Conservation (phyloP, 306 rosid genomes). For the Trifolium pratense region DNA sequence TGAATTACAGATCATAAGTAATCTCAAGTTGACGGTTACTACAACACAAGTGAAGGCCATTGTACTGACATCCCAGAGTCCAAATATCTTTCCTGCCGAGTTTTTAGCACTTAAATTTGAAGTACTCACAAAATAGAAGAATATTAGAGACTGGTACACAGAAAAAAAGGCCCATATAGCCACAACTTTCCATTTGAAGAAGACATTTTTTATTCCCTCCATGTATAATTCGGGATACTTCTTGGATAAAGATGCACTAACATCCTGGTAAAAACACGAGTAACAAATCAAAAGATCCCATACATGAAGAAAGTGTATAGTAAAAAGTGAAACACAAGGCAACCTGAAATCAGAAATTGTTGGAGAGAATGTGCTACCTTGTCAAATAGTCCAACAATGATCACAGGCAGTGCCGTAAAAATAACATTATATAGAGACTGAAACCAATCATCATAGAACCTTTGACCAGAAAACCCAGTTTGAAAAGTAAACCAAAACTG, state of each 20-base stretch:
- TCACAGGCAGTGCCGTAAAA: conserved; percentile 93
- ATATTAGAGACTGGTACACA: conserved; percentile 83
- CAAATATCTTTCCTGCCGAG: conserved; percentile 75
- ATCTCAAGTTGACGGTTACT: conserved; percentile 85
- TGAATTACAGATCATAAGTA: conserved; percentile 83
- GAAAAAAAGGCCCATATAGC: conserved; percentile 90
- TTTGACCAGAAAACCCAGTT: conserved; percentile 98
- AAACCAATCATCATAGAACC: conserved; percentile 97
- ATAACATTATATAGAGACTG: conserved; percentile 93
- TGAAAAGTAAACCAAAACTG: conserved; percentile 99
- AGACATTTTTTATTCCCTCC: conserved; percentile 84
- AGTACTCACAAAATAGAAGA: conserved; percentile 65
- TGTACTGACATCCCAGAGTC: conserved; percentile 96
- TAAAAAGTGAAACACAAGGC: conserved; percentile 27
- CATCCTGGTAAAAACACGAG: conserved; percentile 70
- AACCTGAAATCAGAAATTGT: conserved; percentile 18
- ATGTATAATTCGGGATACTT: conserved; percentile 90
- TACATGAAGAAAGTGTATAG: conserved; percentile 28
- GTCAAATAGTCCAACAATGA: conserved; percentile 91
- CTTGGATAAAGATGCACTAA: conserved; percentile 88
- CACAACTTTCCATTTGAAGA: conserved; percentile 92
- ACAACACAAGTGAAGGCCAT: conserved; percentile 94
- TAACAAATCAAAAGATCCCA: conserved; percentile 40
- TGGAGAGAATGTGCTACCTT: conserved; percentile 61
- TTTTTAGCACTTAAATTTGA: conserved; percentile 64